Evolutionary conservation across 495 filamentous ascomycete genomes (phyloP).

Genomic region (Cryomyces minteri): DNA sequence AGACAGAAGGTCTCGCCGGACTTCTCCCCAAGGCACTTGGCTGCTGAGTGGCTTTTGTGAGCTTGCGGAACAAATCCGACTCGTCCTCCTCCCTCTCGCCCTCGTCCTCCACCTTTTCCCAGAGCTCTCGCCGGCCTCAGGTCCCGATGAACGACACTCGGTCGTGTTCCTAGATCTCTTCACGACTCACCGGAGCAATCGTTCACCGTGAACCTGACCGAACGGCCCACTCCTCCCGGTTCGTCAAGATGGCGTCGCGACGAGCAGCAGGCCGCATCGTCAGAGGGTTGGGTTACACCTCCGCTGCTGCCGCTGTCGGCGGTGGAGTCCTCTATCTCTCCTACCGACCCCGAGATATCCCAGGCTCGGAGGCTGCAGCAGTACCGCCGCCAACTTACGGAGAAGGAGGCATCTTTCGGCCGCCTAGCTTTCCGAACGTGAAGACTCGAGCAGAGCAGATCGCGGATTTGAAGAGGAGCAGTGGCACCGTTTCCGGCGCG

Average conservation of each 20-base stretch:
- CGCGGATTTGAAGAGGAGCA: conserved; percentile 32
- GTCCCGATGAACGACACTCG: too few relatives aligned
- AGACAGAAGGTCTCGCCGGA: too few relatives aligned
- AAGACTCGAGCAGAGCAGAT: conserved; percentile 55
- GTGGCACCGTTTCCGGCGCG: conserved; percentile 5
- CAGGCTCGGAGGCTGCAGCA: conserved; percentile 58
- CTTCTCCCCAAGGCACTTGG: too few relatives aligned
- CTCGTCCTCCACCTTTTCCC: too few relatives aligned
- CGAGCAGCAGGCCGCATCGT: conserved; percentile 33
- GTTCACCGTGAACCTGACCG: too few relatives aligned
- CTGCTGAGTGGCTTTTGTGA: too few relatives aligned
- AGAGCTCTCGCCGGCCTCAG: too few relatives aligned
- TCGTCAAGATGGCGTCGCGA: conserved; percentile 33
- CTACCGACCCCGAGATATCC: conserved; percentile 74
- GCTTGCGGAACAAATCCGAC: too few relatives aligned
- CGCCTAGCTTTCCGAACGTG: conserved; percentile 63
- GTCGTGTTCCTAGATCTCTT: too few relatives aligned
- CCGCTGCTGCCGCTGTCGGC: conserved; percentile 35
- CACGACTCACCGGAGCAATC: too few relatives aligned
- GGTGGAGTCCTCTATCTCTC: conserved; percentile 53
- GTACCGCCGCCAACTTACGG: conserved; percentile 71
- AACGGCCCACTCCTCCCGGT: too few relatives aligned
- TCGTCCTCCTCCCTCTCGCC: too few relatives aligned
- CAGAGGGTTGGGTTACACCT: conserved; percentile 40
- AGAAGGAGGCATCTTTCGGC: conserved; percentile 55